Evolutionary conservation across 768 basidiomycete genomes (phyloP), one percentile per base, ranked within the genome.

Genomic region (Pseudohyphozyma bogoriensis): DNA sequence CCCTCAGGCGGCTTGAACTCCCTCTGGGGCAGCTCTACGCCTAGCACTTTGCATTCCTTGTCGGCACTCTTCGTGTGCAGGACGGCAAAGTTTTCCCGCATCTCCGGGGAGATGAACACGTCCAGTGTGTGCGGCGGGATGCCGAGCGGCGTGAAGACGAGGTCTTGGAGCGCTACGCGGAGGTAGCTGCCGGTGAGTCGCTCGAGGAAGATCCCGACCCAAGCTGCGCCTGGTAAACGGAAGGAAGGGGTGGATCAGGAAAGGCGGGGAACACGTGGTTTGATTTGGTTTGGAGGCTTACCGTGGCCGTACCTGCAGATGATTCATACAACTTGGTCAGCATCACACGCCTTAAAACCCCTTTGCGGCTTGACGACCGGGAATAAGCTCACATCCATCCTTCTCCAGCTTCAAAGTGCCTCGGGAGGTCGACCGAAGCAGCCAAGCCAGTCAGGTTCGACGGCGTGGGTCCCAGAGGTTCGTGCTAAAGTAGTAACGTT

Each of bases 121-220:
- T 64, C 63, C 42, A 64, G 35, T n/a, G 49, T 53, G 37, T 56
- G 50, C 8, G 42, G 40, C 1, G 45, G 26, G 45, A 64, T 24
- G 35, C 28, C 24, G 54, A 64, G 55, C 16, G 58, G 63, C 11
- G 24, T 15, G 58, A 51, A 47, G 18, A 59, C 15, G 58, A 56
- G 51, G 2, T 45, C 33, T 12, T 42, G 50, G 6, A 55, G 33
- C 6, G 52, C 35, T 2, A 7, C 13, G 40, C 63, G 63, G 24
- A 59, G 54, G 2, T 40, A 18, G 1, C 6, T 37, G 9, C 46
- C 51, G 5, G 40, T 39, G 33, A 47, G 15, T 28, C 63, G 63
- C 6, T 31, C 11, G 20, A 59, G 37, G 50, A 59, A 55, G 12
- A 51, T 42, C 0, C 31, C 63, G 49, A 59, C 20, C 56, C 47